These are phyloP conservation scores for Rhizoclosmatium globosum DNA, from an alignment of 192 early-diverging fungal species.

Conservation along the genomic window DNA sequence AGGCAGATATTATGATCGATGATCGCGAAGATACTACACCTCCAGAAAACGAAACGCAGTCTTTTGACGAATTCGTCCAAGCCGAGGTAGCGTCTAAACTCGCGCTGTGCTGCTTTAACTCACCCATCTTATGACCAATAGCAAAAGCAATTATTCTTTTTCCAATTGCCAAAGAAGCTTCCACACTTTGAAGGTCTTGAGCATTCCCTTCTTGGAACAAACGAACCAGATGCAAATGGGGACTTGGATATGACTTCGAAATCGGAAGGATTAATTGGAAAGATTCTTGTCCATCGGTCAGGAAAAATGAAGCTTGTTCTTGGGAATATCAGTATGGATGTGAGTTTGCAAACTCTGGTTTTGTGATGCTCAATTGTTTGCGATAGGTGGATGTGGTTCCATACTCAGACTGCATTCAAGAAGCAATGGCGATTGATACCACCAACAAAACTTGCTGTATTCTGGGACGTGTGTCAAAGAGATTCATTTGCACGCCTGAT, in stretches of 20 bases:
- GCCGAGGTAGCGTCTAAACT: conserved; percentile 7
- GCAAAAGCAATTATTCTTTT: conserved; percentile 36
- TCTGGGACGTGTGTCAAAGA: conserved; percentile 17
- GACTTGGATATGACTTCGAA: conserved; percentile 12
- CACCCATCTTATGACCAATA: not conserved
- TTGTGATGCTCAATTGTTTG: not conserved
- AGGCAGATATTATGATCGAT: not conserved
- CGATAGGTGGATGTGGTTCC: conserved; percentile 24
- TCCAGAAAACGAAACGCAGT: conserved; percentile 14
- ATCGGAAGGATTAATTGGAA: conserved; percentile 24
- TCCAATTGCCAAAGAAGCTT: conserved; percentile 25
- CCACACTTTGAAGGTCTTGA: conserved; percentile 29
- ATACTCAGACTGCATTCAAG: conserved; percentile 23
- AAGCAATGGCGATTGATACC: conserved; percentile 24
- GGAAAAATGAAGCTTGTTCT: conserved; percentile 29
- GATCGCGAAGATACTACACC: not conserved
- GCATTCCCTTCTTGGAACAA: not conserved
- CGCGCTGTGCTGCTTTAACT: not conserved
- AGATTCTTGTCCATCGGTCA: conserved; percentile 25
- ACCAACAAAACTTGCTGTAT: conserved; percentile 13
- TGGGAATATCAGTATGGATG: conserved; percentile 23
- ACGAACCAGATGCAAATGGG: not conserved
- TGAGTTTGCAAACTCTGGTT: not conserved
- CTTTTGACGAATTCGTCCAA: conserved; percentile 27
- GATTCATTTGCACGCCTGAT: conserved; percentile 33